phyloP scores from a whole-genome alignment of 768 basidiomycete species.

The Phanerodontia chrysosporium region DNA sequence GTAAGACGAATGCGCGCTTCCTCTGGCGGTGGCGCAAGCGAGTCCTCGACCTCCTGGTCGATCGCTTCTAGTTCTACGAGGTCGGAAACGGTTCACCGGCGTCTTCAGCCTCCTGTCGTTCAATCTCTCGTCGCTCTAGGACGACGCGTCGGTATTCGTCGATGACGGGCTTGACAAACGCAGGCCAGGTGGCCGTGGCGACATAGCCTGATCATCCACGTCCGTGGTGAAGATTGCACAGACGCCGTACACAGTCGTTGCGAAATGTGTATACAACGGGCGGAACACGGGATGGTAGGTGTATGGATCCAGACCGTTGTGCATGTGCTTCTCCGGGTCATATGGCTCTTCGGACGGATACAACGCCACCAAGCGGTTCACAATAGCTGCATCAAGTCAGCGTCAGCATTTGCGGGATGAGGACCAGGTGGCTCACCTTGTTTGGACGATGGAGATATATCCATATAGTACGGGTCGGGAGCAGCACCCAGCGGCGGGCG shows the following conservation, averaged over 20 bases:
- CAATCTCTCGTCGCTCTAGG: not conserved
- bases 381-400: not conserved
- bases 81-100: slow-evolving; percentile 19
- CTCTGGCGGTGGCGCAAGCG: slow-evolving; percentile 40
- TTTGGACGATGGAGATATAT: slow-evolving; percentile 49
- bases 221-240: slow-evolving; percentile 65
- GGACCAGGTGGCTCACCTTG: slow-evolving; percentile 39
- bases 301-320: slow-evolving; percentile 17
- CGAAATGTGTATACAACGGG: slow-evolving; percentile 62
- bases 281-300: slow-evolving; percentile 53
- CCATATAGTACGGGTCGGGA: slow-evolving; percentile 68
- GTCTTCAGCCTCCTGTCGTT: slow-evolving; percentile 16
- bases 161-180: slow-evolving; percentile 66
- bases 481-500: slow-evolving; percentile 64
- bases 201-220: slow-evolving; percentile 72
- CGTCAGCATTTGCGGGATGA: not conserved
- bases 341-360: slow-evolving; percentile 28
- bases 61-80: slow-evolving; percentile 19
- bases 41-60: slow-evolving; percentile 3
- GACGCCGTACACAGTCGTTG: slow-evolving; percentile 51
- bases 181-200: slow-evolving; percentile 76
- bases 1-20: slow-evolving; percentile 65
- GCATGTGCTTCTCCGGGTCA: not conserved
- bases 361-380: slow-evolving; percentile 33
- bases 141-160: slow-evolving; percentile 29